Percentiles rank a stretch among this genome's conserved stretches.
Evolutionary conservation across 2,329 filamentous ascomycete genomes (phyloP).

Genomic region (Alternaria burnsii): DNA sequence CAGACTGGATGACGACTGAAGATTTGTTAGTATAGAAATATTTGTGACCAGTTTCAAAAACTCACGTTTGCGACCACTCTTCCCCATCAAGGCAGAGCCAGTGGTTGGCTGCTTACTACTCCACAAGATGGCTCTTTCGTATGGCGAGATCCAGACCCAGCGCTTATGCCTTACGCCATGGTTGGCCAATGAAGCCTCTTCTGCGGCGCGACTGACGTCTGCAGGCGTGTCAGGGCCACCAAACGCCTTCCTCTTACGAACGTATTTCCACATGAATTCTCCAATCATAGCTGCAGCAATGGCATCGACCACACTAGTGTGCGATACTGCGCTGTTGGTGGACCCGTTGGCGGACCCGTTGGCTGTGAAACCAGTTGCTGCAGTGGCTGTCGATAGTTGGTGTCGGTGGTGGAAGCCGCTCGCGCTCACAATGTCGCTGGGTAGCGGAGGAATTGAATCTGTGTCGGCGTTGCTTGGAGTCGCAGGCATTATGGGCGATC

Average conservation of each 20-base stretch:
- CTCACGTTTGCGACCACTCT: conserved; percentile 93
- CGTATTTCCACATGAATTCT: conserved; percentile 96
- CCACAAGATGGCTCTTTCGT: conserved; percentile 96
- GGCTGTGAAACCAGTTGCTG: conserved; percentile 65
- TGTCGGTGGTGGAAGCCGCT: conserved; percentile 58
- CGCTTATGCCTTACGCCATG: conserved; percentile 83
- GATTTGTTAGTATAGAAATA: conserved; percentile 22
- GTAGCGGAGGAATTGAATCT: conserved; percentile 75
- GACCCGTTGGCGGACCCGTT: conserved; percentile 65
- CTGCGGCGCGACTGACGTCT: conserved; percentile 62
- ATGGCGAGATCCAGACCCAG: conserved; percentile 98
- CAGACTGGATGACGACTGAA: conserved; percentile 90
- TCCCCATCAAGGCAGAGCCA: conserved; percentile 88
- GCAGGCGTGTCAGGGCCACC: conserved; percentile 70
- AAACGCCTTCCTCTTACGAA: conserved; percentile 88
- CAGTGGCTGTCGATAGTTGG: conserved; percentile 69
- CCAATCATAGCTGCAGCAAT: conserved; percentile 99
- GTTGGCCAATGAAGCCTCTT: conserved; percentile 70
- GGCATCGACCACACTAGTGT: conserved; percentile 87
- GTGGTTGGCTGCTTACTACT: conserved; percentile 95
- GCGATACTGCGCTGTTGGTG: conserved; percentile 67
- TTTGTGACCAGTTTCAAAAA: conserved; percentile 31
- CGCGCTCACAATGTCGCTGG: conserved; percentile 71
- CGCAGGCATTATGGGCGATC: conserved; percentile 69
- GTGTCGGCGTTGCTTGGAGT: conserved; percentile 75